Percentiles rank a stretch among this genome's conserved stretches.
Evolutionary conservation across 225 moss, liverwort and hornwort species (phyloP).

Genomic region (Physcomitrium patens): DNA sequence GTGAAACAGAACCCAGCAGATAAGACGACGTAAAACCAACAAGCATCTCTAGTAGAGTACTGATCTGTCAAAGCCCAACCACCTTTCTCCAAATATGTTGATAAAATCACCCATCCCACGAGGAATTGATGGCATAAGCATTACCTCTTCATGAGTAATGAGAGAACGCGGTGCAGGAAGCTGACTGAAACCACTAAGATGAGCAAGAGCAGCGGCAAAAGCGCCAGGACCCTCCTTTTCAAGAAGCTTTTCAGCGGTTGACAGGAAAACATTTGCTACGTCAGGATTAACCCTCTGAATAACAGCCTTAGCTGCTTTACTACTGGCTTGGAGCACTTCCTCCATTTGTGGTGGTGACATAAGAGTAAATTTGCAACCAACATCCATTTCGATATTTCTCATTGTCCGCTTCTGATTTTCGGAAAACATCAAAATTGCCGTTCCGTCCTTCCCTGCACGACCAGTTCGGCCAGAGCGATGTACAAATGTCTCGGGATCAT

Average conservation of each 20-base stretch:
- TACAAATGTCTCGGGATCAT: constrained; percentile 83
- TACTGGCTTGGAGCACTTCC: constrained; percentile 66
- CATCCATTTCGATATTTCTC: constrained; percentile 72
- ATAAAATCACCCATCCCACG: too few relatives aligned
- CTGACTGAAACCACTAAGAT: constrained; percentile 75
- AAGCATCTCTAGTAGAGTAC: background rate
- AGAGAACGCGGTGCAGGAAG: constrained; percentile 78
- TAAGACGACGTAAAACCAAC: background rate
- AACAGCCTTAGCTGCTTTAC: constrained; percentile 62
- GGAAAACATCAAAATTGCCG: constrained; percentile 71
- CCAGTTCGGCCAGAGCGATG: constrained; percentile 83
- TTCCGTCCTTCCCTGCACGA: constrained; percentile 80
- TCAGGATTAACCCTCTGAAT: constrained; percentile 69
- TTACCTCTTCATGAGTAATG: constrained; percentile 77
- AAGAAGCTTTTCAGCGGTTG: constrained; percentile 64
- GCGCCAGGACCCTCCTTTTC: constrained; percentile 64
- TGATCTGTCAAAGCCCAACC: background rate
- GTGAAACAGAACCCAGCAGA: background rate
- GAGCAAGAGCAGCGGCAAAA: constrained; percentile 80
- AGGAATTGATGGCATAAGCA: background rate
- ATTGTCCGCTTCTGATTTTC: constrained; percentile 68
- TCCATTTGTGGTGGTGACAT: constrained; percentile 65
- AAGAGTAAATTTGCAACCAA: constrained; percentile 66
- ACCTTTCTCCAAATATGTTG: background rate
- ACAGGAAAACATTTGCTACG: constrained; percentile 60